Evolutionary conservation across 1,284 basidiomycete species (phyloP), one percentile per base, ranked within the genome.

Genomic region (Tranzscheliella williamsii): DNA sequence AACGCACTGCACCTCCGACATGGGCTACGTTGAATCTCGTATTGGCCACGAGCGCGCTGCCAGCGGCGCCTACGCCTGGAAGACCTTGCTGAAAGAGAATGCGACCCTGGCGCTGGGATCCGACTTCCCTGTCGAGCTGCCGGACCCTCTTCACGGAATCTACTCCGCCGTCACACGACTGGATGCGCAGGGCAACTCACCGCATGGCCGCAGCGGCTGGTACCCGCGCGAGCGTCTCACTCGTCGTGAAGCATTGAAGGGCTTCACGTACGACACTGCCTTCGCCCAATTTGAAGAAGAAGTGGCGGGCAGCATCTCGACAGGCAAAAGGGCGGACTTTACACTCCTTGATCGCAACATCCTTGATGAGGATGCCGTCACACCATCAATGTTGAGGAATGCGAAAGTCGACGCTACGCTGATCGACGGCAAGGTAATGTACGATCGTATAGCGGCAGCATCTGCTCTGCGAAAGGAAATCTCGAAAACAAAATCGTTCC

Each of bases 211-310:
- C 0, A 82, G 79, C 17, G 91, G 58, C 26, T 68, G 66, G 92
- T 89, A 60, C 42, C 80, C 86, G 0, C 76, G 82, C 0, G 83
- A 95, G 75, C 82, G 83, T 24, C 81, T 96, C 12, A 86, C 86
- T 2, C 84, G 91, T 2, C 79, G 81, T 9, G 85, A 95, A 76
- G 80, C 82, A 1, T 66, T 84, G 18, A 73, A 76, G 26, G 83
- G 90, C 5, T 90, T 94, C 85, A 95, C 93, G 0, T 79, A 86
- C 18, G 88, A 90, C 58, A 84, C 89, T 0, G 91, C 92, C 0
- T 92, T 88, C 70, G 91, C 91, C 0, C 85, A 88, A 0, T 92
- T 93, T 73, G 81, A 85, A 1, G 89, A 91, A 67, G 77, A 84
- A 17, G 79, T 87, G 0, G 90, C 81, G 24, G 50, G 47, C 32